Evolutionary conservation across 345 rosid species (phyloP).

Genomic region (Aquilaria yunnanensis): DNA sequence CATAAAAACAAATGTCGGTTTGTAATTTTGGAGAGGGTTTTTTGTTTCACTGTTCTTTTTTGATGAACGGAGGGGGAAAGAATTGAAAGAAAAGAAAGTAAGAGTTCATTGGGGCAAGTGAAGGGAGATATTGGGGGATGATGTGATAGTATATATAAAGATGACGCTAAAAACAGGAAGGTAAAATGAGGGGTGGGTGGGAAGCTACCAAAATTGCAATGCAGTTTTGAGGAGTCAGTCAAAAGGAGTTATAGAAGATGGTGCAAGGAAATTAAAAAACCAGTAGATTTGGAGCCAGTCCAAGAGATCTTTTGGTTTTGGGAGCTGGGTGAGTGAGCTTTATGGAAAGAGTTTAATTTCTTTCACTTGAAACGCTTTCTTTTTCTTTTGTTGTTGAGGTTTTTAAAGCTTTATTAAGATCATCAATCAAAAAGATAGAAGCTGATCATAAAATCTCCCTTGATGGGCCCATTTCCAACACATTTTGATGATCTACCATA

Average conservation of each 20-base stretch:
- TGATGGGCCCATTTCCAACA: conserved; percentile 25
- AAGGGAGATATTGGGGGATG: conserved; percentile 11
- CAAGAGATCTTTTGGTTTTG: conserved; percentile 11
- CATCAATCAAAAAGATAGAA: too few species aligned
- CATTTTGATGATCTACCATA: conserved; percentile 5
- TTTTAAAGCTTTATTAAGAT: too few species aligned
- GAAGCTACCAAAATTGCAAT: too few species aligned
- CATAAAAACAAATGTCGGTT: too few species aligned
- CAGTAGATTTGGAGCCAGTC: conserved; percentile 15
- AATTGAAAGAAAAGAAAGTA: background rate
- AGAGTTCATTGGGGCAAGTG: background rate
- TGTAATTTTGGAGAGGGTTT: too few species aligned
- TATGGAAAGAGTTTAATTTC: conserved; percentile 24
- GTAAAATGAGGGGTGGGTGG: too few species aligned
- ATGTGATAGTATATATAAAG: conserved; percentile 11
- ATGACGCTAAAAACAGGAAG: background rate
- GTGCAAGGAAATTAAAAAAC: conserved; percentile 18
- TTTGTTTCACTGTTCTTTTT: too few species aligned
- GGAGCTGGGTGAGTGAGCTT: conserved; percentile 11
- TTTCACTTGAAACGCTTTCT: conserved; percentile 6
- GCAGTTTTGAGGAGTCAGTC: conserved; percentile 28
- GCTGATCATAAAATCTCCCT: conserved; percentile 24
- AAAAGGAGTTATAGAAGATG: conserved; percentile 36
- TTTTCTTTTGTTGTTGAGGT: too few species aligned
- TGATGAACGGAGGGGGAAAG: background rate